A percentile compares a stretch with the other conserved stretches of the same genome.
Evolutionary conservation across 495 filamentous ascomycete genomes (phyloP).

Genomic region (Saxophila tyrrhenica): DNA sequence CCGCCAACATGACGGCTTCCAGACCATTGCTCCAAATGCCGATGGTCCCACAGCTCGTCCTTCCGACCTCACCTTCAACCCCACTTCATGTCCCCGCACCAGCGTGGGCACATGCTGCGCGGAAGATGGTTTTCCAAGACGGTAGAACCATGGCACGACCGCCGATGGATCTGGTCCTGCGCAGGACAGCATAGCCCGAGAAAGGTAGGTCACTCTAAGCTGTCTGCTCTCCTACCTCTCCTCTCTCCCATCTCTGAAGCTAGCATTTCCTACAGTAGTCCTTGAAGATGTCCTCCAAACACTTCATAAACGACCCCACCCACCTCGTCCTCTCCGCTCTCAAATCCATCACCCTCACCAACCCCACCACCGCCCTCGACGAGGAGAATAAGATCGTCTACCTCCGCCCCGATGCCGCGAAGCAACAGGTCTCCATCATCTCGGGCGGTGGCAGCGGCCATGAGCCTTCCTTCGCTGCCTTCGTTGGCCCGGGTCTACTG

Average conservation of each 20-base stretch:
- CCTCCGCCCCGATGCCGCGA: conserved; percentile 44
- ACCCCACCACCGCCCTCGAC: conserved; percentile 77
- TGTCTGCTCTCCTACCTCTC: no score
- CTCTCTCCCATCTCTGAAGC: no score
- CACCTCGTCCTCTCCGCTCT: conserved; percentile 71
- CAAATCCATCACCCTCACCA: conserved; percentile 64
- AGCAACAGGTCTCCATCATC: conserved; percentile 61
- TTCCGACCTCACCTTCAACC: not conserved
- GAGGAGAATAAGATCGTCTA: conserved; percentile 76
- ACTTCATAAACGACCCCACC: conserved; percentile 83
- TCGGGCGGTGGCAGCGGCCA: conserved; percentile 89
- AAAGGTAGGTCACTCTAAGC: not conserved
- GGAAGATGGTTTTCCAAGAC: not conserved
- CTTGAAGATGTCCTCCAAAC: conserved; percentile 49
- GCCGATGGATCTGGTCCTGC: not conserved
- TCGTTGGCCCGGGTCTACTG: conserved; percentile 62
- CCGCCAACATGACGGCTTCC: no score
- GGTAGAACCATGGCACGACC: not conserved
- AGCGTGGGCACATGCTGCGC: not conserved
- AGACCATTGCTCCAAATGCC: not conserved
- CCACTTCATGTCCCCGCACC: not conserved
- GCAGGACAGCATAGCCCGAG: no score
- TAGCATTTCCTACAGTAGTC: no score
- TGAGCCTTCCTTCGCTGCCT: conserved; percentile 77
- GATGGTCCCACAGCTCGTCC: not conserved